These are phyloP conservation scores for Drechslerella dactyloides DNA, from an alignment of 2,329 filamentous ascomycete species.

Conservation along the genomic window DNA sequence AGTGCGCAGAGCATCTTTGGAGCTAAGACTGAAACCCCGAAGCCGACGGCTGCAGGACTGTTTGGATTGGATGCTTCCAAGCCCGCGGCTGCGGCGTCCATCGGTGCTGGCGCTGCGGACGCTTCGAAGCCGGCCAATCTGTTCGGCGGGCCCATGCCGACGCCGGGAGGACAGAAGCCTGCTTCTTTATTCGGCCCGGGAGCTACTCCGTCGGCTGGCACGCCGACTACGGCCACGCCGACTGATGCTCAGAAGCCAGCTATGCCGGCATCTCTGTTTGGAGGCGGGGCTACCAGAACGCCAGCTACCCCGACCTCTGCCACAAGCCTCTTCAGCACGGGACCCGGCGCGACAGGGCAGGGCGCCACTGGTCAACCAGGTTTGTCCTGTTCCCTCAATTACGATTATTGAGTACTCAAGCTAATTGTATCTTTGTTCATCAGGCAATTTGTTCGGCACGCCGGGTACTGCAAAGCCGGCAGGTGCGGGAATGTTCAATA, in stretches of 20 bases:
- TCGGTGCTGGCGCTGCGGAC: slow-evolving; percentile 48
- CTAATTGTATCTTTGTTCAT: neutral
- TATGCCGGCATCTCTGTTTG: slow-evolving; percentile 22
- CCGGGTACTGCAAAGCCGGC: slow-evolving; percentile 38
- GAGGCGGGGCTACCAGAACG: neutral
- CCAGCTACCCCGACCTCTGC: slow-evolving; percentile 16
- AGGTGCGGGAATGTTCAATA: slow-evolving; percentile 44
- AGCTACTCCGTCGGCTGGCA: slow-evolving; percentile 11
- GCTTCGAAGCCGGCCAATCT: slow-evolving; percentile 53
- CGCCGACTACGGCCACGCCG: slow-evolving; percentile 14
- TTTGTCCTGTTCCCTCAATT: neutral
- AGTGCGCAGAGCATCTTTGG: slow-evolving; percentile 52
- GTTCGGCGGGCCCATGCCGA: slow-evolving; percentile 54
- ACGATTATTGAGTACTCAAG: neutral
- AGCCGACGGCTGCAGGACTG: slow-evolving; percentile 57
- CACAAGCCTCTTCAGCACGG: slow-evolving; percentile 9
- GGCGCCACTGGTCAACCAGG: slow-evolving; percentile 10
- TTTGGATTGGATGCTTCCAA: slow-evolving; percentile 55
- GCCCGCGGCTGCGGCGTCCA: slow-evolving; percentile 53
- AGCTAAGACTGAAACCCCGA: slow-evolving; percentile 55
- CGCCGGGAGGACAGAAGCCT: slow-evolving; percentile 52
- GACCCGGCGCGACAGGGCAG: slow-evolving; percentile 12
- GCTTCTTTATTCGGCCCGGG: slow-evolving; percentile 28
- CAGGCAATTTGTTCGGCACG: slow-evolving; percentile 17
- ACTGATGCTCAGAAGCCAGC: slow-evolving; percentile 17